phyloP scores from a whole-genome alignment of 495 filamentous ascomycete species.

The Aspergillus homomorphus region DNA sequence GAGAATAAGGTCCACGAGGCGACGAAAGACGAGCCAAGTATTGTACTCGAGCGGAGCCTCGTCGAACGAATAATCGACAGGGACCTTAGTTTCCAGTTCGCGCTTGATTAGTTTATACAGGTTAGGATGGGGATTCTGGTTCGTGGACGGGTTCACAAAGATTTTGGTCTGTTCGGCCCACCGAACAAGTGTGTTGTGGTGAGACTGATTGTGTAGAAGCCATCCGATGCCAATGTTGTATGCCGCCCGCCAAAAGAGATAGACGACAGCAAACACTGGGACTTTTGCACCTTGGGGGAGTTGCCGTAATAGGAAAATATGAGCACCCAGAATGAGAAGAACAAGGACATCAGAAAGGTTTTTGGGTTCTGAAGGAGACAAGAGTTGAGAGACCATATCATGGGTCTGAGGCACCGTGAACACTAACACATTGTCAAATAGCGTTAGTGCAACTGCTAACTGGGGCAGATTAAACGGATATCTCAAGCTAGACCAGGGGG shows the following conservation, averaged over 20 bases:
- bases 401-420: slow-evolving; percentile 95
- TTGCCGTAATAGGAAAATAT: slow-evolving; percentile 67
- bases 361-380: slow-evolving; percentile 94
- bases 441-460: background rate
- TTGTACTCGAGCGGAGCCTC: slow-evolving; percentile 95
- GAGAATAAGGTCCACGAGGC: slow-evolving; percentile 90
- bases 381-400: slow-evolving; percentile 97
- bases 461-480: background rate
- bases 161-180: slow-evolving; percentile 85
- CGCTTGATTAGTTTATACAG: slow-evolving; percentile 78
- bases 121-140: slow-evolving; percentile 74
- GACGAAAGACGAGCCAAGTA: slow-evolving; percentile 94
- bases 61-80: slow-evolving; percentile 89
- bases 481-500: background rate
- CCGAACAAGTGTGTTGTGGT: slow-evolving; percentile 76
- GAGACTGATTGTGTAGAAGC: slow-evolving; percentile 83
- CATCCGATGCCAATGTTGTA: slow-evolving; percentile 96
- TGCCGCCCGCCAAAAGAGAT: slow-evolving; percentile 85
- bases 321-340: slow-evolving; percentile 70
- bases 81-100: slow-evolving; percentile 93
- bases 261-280: slow-evolving; percentile 74
- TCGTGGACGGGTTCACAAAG: slow-evolving; percentile 77
- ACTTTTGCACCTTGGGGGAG: slow-evolving; percentile 65
- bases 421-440: slow-evolving; percentile 49
- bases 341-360: slow-evolving; percentile 83